Conservation (phyloP, 192 early-diverging fungal genomes). For the Coemansia sp. region DNA sequence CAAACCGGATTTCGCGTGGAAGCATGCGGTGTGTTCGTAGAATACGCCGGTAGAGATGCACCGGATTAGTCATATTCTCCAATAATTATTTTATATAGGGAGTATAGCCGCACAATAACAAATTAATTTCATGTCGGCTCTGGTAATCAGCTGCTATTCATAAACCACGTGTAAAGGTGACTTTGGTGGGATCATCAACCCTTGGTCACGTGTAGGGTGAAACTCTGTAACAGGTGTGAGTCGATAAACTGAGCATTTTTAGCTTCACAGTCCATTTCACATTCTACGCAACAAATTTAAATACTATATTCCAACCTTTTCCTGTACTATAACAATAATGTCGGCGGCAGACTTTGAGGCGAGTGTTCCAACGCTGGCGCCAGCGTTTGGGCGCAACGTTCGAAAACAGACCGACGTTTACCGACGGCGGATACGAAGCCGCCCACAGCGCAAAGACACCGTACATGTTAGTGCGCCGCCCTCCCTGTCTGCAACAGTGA, state of each 20-base stretch:
- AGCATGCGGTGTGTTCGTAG: constrained; percentile 37
- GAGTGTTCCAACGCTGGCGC: not conserved
- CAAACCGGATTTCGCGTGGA: constrained; percentile 49
- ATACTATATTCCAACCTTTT: no score
- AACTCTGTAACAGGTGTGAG: no score
- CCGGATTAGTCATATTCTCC: constrained; percentile 19
- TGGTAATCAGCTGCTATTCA: no score
- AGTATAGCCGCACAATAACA: no score
- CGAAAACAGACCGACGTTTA: constrained; percentile 8
- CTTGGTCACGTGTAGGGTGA: no score
- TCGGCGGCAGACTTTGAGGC: not conserved
- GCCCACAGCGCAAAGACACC: constrained; percentile 9
- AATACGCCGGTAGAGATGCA: constrained; percentile 39
- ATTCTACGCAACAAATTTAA: no score
- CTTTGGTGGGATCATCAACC: no score
- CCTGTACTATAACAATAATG: not conserved
- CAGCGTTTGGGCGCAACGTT: constrained; percentile 4
- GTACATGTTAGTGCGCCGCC: constrained; percentile 4
- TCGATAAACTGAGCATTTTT: no score
- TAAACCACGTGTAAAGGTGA: no score
- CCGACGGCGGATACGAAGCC: constrained; percentile 23
- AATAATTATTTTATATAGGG: no score
- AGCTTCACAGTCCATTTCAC: no score
- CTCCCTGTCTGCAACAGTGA: constrained; percentile 3
- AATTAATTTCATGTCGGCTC: no score